Percentiles rank a stretch among this genome's conserved stretches.
Conservation (phyloP, 164 flowering plant species). For the Berberis thunbergii region DNA sequence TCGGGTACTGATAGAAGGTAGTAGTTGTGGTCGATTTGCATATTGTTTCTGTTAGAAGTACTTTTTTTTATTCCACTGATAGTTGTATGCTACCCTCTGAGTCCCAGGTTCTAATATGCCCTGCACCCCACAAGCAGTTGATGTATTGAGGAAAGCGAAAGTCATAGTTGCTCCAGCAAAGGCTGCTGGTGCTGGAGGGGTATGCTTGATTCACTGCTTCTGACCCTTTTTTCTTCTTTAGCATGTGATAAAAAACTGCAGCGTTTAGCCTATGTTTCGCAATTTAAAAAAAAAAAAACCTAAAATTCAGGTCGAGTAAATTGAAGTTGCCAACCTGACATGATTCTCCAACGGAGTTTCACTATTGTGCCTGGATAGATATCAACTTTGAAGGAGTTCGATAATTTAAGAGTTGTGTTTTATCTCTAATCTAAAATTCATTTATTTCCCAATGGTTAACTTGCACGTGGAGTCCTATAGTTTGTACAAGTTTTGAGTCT, state of each 20-base stretch:
- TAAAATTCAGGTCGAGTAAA: no score
- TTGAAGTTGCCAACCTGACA: no score
- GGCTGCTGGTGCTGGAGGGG: constrained; percentile 99
- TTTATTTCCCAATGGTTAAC: no score
- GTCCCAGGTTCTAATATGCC: constrained; percentile 94
- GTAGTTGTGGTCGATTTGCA: constrained; percentile 1
- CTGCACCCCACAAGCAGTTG: constrained; percentile 90
- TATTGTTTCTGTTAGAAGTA: background rate
- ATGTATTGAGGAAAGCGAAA: constrained; percentile 77
- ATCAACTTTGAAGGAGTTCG: no score
- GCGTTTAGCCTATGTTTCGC: background rate
- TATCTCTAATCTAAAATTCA: no score
- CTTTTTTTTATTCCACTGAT: background rate
- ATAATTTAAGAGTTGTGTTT: no score
- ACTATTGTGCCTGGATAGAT: no score
- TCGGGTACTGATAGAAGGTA: constrained; percentile 91
- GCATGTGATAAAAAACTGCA: background rate
- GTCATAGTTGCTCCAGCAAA: constrained; percentile 91
- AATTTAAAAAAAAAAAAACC: no score
- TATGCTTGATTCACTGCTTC: constrained; percentile 10
- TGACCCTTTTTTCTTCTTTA: background rate
- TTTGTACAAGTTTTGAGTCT: no score
- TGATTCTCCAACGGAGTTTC: no score
- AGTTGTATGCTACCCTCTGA: background rate
- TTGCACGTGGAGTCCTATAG: no score